phyloP scores from a whole-genome alignment of 768 basidiomycete genomes.

The Podaxis pistillaris region DNA sequence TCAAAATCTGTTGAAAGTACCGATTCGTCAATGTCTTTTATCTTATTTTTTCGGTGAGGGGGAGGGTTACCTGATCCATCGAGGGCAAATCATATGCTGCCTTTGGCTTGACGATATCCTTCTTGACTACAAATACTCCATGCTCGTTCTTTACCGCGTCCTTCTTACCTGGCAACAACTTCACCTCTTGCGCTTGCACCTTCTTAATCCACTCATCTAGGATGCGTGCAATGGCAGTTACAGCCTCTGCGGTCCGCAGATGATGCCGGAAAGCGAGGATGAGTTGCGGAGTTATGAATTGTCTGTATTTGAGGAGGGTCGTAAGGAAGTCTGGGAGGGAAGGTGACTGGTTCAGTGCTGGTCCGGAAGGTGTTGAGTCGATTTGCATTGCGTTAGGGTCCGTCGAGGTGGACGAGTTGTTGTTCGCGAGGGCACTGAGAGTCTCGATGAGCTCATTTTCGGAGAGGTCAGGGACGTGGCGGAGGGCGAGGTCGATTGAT shows the following conservation, averaged over 20 bases:
- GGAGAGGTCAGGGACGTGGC: conserved; percentile 56
- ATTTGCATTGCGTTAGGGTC: conserved; percentile 42
- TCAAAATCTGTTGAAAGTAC: conserved; percentile 42
- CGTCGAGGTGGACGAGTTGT: conserved; percentile 27
- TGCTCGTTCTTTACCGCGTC: conserved; percentile 38
- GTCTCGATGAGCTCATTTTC: conserved; percentile 62
- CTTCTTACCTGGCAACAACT: conserved; percentile 38
- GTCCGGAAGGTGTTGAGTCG: conserved; percentile 21
- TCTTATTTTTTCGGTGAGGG: not conserved
- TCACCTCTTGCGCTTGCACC: conserved; percentile 27
- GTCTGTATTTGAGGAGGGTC: conserved; percentile 33
- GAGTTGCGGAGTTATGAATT: conserved; percentile 35
- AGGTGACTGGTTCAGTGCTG: conserved; percentile 17
- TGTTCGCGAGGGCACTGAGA: conserved; percentile 42
- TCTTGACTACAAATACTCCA: conserved; percentile 35
- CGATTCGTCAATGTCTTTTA: not conserved
- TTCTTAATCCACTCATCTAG: conserved; percentile 47
- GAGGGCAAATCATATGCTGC: conserved; percentile 36
- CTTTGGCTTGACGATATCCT: conserved; percentile 15
- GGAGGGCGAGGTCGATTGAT: conserved; percentile 52
- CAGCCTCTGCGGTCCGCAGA: conserved; percentile 47
- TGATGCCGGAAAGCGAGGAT: conserved; percentile 51
- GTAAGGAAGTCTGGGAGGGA: conserved; percentile 36
- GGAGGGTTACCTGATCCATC: conserved; percentile 36
- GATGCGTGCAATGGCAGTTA: conserved; percentile 43